Conservation (phyloP, 768 basidiomycete genomes). For the Auriscalpium orientale region DNA sequence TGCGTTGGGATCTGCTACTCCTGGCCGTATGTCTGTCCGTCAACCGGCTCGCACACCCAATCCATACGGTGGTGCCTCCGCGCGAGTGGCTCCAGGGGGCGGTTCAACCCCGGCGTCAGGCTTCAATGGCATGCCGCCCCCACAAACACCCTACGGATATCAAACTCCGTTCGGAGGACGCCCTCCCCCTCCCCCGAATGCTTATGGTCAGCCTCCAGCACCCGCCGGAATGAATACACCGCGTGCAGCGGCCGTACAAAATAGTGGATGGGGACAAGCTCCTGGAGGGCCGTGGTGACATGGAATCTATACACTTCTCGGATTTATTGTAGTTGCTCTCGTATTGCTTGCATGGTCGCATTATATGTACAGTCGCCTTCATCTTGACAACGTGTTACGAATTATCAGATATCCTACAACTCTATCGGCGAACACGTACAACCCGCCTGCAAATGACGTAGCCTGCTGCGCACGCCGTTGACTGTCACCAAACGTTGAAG, state of each 20-base stretch:
- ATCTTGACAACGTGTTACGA: too few species aligned
- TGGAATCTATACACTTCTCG: conserved; percentile 1
- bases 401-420: background rate
- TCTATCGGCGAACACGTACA: background rate
- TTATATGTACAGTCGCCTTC: background rate
- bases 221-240: conserved; percentile 59
- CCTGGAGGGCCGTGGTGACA: conserved; percentile 25
- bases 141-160: conserved; percentile 27
- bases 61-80: conserved; percentile 52
- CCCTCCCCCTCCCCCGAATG: conserved; percentile 35
- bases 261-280: conserved; percentile 30
- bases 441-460: background rate
- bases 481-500: too few species aligned
- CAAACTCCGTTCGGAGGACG: conserved; percentile 35
- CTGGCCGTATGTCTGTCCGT: conserved; percentile 74
- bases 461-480: background rate
- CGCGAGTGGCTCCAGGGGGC: conserved; percentile 18
- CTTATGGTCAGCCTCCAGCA: conserved; percentile 34
- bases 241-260: conserved; percentile 60
- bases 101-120: conserved; percentile 27
- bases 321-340: conserved; percentile 11
- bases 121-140: conserved; percentile 21
- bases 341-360: background rate
- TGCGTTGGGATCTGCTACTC: conserved; percentile 44
- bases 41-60: conserved; percentile 73